Conservation (phyloP, 495 filamentous ascomycete species). For the Penicillium psychrofluorescens region DNA sequence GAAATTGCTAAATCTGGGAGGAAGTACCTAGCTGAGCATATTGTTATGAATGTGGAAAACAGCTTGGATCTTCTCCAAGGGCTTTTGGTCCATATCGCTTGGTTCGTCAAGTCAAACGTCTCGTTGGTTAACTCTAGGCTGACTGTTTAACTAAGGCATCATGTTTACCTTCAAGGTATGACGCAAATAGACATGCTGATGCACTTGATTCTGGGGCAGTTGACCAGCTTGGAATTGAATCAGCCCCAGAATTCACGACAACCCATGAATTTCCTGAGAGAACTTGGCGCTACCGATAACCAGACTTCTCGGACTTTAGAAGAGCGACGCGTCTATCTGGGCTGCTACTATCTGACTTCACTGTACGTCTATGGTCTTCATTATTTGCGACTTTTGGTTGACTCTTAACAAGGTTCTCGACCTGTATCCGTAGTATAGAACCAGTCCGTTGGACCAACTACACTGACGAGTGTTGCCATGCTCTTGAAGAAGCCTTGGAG, state of each 20-base stretch:
- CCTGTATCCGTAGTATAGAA: conserved; percentile 21
- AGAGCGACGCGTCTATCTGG: conserved; percentile 24
- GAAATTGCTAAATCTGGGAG: conserved; percentile 12
- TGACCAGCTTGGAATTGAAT: conserved; percentile 20
- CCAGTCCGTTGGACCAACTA: conserved; percentile 22
- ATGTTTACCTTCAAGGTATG: background rate
- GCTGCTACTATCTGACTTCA: conserved; percentile 25
- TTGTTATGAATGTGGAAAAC: conserved; percentile 25
- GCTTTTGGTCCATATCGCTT: conserved; percentile 31
- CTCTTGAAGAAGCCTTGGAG: conserved; percentile 6
- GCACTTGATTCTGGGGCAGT: conserved; percentile 19
- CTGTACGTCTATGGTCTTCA: conserved; percentile 12
- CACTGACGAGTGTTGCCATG: conserved; percentile 17
- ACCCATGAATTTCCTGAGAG: conserved; percentile 13
- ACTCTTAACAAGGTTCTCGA: conserved; percentile 14
- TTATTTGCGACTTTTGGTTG: background rate
- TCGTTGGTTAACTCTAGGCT: background rate
- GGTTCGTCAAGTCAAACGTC: conserved; percentile 17
- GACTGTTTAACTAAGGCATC: background rate
- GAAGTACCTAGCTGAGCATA: conserved; percentile 22
- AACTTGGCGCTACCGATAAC: conserved; percentile 5
- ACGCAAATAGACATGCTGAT: conserved; percentile 18
- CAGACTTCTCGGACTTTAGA: conserved; percentile 15
- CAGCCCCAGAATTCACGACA: conserved; percentile 13
- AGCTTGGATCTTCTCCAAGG: conserved; percentile 34